A percentile compares a stretch with the other conserved stretches of the same genome.
phyloP scores from a whole-genome alignment of 495 filamentous ascomycete genomes.

The Lepidopterella palustris region DNA sequence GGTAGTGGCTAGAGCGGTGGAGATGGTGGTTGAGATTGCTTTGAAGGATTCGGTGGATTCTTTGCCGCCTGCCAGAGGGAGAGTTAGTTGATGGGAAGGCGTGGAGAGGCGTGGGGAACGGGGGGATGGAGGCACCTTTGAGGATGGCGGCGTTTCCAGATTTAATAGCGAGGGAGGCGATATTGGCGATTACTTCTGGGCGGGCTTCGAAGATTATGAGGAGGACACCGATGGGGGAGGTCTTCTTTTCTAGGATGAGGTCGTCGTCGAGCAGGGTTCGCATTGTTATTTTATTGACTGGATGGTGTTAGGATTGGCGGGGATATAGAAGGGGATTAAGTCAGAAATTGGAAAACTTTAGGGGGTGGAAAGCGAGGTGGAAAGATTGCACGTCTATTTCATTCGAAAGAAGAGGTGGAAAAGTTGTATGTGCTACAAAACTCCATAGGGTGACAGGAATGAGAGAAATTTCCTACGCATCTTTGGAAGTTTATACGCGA shows the following conservation, averaged over 20 bases:
- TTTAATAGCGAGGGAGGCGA: conserved; percentile 93
- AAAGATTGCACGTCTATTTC: no score
- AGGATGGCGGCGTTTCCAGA: conserved; percentile 96
- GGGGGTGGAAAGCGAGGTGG: no score
- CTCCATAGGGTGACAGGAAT: no score
- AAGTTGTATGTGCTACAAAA: no score
- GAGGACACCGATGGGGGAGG: conserved; percentile 91
- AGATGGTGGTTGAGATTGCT: conserved; percentile 81
- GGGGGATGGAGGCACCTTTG: no score
- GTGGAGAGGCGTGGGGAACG: no score
- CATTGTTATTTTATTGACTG: conserved; percentile 79
- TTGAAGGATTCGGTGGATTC: conserved; percentile 91
- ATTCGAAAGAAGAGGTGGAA: no score
- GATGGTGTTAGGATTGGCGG: background rate
- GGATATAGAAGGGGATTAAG: background rate
- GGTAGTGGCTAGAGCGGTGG: conserved; percentile 66
- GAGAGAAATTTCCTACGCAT: no score
- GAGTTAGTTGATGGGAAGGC: background rate
- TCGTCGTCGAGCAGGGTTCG: conserved; percentile 85
- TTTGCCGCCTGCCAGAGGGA: conserved; percentile 59
- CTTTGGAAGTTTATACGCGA: no score
- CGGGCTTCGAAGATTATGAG: conserved; percentile 97
- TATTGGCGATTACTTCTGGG: conserved; percentile 98
- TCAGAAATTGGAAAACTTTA: no score
- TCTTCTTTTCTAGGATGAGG: conserved; percentile 74